These are phyloP conservation scores for Syzygium syzygioides DNA, from an alignment of 441 rosid species.

Conservation along the genomic window DNA sequence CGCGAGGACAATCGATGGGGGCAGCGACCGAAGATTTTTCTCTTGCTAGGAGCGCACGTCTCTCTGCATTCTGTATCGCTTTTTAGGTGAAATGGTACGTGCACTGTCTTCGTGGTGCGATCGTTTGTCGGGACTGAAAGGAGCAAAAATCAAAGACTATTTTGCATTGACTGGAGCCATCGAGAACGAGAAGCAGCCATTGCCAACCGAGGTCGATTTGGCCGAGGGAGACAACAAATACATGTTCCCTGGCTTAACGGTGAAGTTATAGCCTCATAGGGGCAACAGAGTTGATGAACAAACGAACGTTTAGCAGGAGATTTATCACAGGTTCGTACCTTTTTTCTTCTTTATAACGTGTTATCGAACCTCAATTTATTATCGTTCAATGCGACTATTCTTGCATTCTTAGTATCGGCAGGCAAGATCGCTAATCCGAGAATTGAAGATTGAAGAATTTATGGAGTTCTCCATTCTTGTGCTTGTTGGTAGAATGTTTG, in stretches of 20 bases:
- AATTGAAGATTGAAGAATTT: not conserved
- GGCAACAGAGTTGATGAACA: not conserved
- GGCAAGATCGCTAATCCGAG: accelerated
- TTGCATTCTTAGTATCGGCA: accelerated
- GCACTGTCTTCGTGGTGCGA: not conserved
- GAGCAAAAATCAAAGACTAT: not conserved
- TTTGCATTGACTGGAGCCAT: not conserved
- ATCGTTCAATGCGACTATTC: too few species aligned
- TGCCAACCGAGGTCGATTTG: not conserved
- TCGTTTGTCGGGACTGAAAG: not conserved
- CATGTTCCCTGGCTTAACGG: not conserved
- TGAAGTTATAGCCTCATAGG: not conserved
- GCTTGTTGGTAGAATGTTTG: not conserved
- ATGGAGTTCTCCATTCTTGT: not conserved
- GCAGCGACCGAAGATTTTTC: not conserved
- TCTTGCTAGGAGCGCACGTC: not conserved
- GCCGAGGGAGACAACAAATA: not conserved
- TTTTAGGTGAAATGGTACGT: not conserved
- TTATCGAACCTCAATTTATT: too few species aligned
- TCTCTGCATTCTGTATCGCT: not conserved
- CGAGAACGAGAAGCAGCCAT: not conserved
- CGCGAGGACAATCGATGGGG: not conserved
- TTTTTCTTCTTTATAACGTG: too few species aligned
- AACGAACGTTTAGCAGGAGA: too few species aligned
- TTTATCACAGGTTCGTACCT: too few species aligned